Conservation (phyloP, 176 grass and related monocot species). For the Tillandsia fasciculata region DNA sequence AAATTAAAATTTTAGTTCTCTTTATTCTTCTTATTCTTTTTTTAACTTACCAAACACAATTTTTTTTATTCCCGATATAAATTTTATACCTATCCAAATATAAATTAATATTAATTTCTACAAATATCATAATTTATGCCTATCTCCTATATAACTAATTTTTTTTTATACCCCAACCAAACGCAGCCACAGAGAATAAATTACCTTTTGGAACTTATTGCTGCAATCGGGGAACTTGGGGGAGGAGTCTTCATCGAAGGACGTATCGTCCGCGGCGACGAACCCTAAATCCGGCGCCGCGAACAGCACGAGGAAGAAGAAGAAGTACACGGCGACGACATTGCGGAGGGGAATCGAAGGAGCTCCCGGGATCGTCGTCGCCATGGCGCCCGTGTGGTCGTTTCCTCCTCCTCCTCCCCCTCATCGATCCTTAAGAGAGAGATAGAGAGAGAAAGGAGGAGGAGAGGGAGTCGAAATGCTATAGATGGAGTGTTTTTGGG, state of each 20-base stretch:
- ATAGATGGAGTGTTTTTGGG: background rate
- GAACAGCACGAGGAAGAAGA: conserved; percentile 20
- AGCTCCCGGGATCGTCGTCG: conserved; percentile 21
- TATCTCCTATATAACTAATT: too few species aligned
- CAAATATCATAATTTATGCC: too few species aligned
- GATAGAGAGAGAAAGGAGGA: background rate
- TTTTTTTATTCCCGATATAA: too few species aligned
- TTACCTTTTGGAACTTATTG: conserved; percentile 48
- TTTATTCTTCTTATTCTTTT: too few species aligned
- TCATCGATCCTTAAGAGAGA: background rate
- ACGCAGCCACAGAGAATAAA: conserved; percentile 8
- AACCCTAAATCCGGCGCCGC: conserved; percentile 11
- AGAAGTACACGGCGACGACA: conserved; percentile 14
- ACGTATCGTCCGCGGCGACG: conserved; percentile 18
- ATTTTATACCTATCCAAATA: too few species aligned
- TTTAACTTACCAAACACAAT: too few species aligned
- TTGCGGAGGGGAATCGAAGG: conserved; percentile 16
- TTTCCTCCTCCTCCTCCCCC: background rate
- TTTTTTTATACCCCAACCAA: too few species aligned
- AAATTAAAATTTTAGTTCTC: too few species aligned
- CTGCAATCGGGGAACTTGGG: conserved; percentile 60
- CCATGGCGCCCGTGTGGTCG: background rate
- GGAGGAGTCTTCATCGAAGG: conserved; percentile 34
- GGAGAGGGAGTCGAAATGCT: background rate
- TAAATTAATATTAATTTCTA: too few species aligned